Evolutionary conservation across 176 grass and related monocot species (phyloP), one percentile per base, ranked within the genome.

Genomic region (Aechmea fasciata): DNA sequence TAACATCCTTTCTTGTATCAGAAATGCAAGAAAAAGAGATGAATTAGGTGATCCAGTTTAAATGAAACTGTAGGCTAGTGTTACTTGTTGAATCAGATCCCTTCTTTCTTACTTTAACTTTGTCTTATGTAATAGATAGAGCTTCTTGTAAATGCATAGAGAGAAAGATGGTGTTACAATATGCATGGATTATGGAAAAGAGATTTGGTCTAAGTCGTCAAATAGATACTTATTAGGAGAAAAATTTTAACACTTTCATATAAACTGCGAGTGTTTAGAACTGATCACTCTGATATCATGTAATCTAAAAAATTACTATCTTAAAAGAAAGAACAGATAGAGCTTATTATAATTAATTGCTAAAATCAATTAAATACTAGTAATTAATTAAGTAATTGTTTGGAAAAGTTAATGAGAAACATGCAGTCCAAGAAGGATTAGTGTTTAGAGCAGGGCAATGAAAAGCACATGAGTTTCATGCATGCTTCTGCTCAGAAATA

Each of bases 391-490:
- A 3, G 0, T n/a, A 9, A 48, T 2, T 41, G 13, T 66, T 8
- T 66, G 28, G 26, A 26, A 26, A 26, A 2, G 25, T 18, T 49
- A 61, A 14, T 61, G 55, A 20, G 55, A 22, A 41, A 5, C 15
- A 26, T 26, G 25, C 25, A 6, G 9, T 57, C 12, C 33, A 41
- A 41, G 3, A 41, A 41, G 33, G 7, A 26, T 1, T 13, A 57
- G 52, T 57, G 52, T 66, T 66, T 67, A 41, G 65, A 67, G 15
- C 28, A 1, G 1, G 14, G 65, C 65, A 67, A 67, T 67, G 65
- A 67, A 67, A 67, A 17, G 41, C 48, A n/a, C 65, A 67, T 49
- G 65, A n/a, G 13, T 49, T 4, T 47, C 29, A 33, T 12, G 13
- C 33, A 41, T 41, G 33, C 33, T 41, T 41, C 4, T 48, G 65